These are phyloP conservation scores for Mortierella sp. DNA, from an alignment of 371 early-diverging fungal species.

Conservation along the genomic window DNA sequence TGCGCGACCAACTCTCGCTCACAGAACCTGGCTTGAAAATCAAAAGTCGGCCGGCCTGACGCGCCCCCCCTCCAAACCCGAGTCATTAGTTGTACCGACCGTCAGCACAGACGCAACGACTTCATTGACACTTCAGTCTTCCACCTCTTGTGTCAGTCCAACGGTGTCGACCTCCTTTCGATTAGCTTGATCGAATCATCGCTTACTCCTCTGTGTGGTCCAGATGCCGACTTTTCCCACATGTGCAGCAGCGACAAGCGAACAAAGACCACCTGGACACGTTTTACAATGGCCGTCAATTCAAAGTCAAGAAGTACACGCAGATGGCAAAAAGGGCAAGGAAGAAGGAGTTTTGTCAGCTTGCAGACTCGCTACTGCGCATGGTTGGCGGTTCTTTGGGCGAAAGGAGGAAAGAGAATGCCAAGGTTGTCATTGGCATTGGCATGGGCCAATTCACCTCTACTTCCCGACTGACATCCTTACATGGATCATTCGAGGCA, in stretches of 20 bases:
- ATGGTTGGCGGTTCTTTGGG: conserved; percentile 17
- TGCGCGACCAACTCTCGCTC: background rate
- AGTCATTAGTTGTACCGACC: conserved; percentile 1
- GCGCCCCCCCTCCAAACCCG: background rate
- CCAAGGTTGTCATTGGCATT: conserved; percentile 9
- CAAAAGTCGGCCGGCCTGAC: conserved; percentile 7
- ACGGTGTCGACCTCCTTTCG: too few relatives aligned
- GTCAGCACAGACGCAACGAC: conserved; percentile 1
- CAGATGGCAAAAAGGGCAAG: conserved; percentile 1
- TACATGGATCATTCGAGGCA: too few relatives aligned
- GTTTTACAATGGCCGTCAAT: conserved; percentile 5
- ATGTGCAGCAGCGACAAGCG: too few relatives aligned
- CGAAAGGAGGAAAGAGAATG: conserved; percentile 1
- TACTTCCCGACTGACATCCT: conserved; percentile 4
- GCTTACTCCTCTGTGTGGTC: conserved; percentile 8
- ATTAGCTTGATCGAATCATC: conserved; percentile 11
- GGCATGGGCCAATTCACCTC: conserved; percentile 14
- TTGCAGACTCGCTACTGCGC: conserved; percentile 15
- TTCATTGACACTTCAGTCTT: background rate
- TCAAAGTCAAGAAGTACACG: conserved; percentile 9
- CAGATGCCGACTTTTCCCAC: background rate
- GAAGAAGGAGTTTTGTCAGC: background rate
- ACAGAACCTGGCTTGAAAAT: conserved; percentile 6
- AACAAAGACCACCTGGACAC: background rate
- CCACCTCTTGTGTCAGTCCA: background rate